Conservation (phyloP, 495 filamentous ascomycete species). For the Melanomma pulvis-pyrius region DNA sequence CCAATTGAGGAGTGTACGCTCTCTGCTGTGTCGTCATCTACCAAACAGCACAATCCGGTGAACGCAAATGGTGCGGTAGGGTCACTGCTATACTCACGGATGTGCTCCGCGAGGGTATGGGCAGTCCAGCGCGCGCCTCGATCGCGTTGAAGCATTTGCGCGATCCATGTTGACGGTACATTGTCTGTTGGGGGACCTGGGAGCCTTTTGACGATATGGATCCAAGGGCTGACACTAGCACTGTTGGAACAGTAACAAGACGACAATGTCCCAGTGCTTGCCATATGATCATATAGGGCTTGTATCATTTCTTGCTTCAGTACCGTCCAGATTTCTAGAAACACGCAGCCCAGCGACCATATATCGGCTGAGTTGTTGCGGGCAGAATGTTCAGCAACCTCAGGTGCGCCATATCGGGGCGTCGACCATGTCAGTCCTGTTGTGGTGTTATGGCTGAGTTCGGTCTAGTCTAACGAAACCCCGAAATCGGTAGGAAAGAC, state of each 20-base stretch:
- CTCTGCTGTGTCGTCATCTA: background rate
- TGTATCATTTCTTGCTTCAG: constrained; percentile 12
- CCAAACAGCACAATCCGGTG: background rate
- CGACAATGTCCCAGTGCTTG: background rate
- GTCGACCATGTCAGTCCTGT: constrained; percentile 25
- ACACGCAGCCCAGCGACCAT: constrained; percentile 52
- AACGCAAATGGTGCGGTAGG: background rate
- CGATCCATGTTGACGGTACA: background rate
- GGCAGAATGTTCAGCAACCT: constrained; percentile 35
- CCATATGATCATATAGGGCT: background rate
- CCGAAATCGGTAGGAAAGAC: constrained; percentile 52
- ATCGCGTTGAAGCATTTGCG: background rate
- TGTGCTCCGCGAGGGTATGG: background rate
- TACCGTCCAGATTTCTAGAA: constrained; percentile 48
- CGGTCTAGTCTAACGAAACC: constrained; percentile 40
- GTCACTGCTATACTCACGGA: background rate
- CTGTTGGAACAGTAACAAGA: background rate
- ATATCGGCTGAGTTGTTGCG: constrained; percentile 47
- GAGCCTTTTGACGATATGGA: too few species aligned
- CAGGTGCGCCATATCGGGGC: constrained; percentile 43
- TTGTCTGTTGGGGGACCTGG: too few species aligned
- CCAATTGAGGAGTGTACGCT: background rate
- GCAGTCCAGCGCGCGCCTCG: background rate
- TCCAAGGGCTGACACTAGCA: too few species aligned
- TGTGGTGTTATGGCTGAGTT: constrained; percentile 36